A percentile compares a stretch with the other conserved stretches of the same genome.
Evolutionary conservation across 768 basidiomycete genomes (phyloP).

Genomic region (Suillus paluster): DNA sequence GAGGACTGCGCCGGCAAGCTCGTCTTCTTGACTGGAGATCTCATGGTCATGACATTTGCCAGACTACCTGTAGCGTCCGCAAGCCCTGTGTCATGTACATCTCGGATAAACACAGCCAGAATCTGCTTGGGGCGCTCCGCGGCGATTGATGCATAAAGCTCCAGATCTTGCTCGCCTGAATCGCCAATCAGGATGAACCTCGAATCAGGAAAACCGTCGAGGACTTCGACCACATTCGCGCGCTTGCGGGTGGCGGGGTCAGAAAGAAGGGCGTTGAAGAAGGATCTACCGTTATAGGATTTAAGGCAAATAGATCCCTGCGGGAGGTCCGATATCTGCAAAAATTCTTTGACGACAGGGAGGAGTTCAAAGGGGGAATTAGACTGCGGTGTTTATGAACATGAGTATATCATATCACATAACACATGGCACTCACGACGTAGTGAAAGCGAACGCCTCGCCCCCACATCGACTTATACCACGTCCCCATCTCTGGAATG

Average conservation of each 20-base stretch:
- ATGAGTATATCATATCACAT: neutral
- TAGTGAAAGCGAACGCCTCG: constrained; percentile 85
- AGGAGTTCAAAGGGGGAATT: constrained; percentile 89
- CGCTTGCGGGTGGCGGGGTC: constrained; percentile 86
- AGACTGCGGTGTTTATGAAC: constrained; percentile 52
- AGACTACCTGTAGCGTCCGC: constrained; percentile 66
- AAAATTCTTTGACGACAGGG: constrained; percentile 77
- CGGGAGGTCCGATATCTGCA: constrained; percentile 71
- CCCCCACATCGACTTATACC: constrained; percentile 72
- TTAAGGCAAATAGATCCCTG: constrained; percentile 78
- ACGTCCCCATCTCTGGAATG: constrained; percentile 83
- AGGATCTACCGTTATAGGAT: constrained; percentile 82
- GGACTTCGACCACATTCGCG: constrained; percentile 75
- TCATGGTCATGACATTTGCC: constrained; percentile 10
- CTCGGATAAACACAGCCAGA: constrained; percentile 81
- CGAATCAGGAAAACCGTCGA: constrained; percentile 74
- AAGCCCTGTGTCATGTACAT: constrained; percentile 55
- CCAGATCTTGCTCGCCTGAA: constrained; percentile 93
- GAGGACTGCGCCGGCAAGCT: constrained; percentile 6
- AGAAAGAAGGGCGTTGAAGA: constrained; percentile 83
- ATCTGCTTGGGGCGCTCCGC: constrained; percentile 70
- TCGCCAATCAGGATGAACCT: constrained; percentile 89
- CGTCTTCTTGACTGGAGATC: constrained; percentile 12
- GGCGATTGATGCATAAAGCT: constrained; percentile 84
- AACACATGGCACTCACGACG: constrained; percentile 60